Evolutionary conservation across 306 rosid species (phyloP).

Genomic region (Hippophae gyantsensis): DNA sequence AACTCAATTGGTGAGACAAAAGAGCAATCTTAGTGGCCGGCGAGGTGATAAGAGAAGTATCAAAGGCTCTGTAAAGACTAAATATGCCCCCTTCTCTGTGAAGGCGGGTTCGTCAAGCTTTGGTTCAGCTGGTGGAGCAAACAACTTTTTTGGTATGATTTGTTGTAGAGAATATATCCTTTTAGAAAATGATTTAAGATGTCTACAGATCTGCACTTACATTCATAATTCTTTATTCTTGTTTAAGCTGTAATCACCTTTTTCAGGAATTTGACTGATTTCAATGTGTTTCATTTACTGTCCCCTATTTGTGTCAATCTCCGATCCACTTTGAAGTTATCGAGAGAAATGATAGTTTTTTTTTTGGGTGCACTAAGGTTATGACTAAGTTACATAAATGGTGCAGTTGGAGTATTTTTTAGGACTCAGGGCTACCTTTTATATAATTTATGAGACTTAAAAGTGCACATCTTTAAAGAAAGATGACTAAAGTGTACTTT

Average conservation of each 20-base stretch:
- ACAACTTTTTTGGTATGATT: constrained; percentile 59
- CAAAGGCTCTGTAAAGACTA: constrained; percentile 60
- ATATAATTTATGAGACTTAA: too few relatives aligned
- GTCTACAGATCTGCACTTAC: background rate
- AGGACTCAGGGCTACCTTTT: too few relatives aligned
- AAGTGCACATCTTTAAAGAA: too few relatives aligned
- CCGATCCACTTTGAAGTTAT: too few relatives aligned
- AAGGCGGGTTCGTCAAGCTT: constrained; percentile 55
- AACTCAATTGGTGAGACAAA: constrained; percentile 56
- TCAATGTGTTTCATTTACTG: background rate
- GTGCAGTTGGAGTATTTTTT: too few relatives aligned
- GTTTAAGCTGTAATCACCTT: background rate
- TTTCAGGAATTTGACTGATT: background rate
- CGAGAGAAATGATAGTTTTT: too few relatives aligned
- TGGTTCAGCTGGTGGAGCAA: constrained; percentile 56
- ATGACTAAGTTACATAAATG: too few relatives aligned
- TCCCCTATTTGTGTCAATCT: too few relatives aligned
- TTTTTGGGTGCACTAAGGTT: too few relatives aligned
- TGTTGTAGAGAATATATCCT: background rate
- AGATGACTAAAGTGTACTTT: too few relatives aligned
- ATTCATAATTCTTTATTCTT: background rate
- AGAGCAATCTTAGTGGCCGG: constrained; percentile 45
- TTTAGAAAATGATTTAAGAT: background rate
- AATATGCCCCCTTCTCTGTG: constrained; percentile 58
- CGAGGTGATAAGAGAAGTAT: constrained; percentile 73